Percentiles rank a stretch among this genome's conserved stretches.
These are phyloP conservation scores for Dendrobium chrysotoxum DNA, from an alignment of 106 monocot genomes.

Conservation along the genomic window DNA sequence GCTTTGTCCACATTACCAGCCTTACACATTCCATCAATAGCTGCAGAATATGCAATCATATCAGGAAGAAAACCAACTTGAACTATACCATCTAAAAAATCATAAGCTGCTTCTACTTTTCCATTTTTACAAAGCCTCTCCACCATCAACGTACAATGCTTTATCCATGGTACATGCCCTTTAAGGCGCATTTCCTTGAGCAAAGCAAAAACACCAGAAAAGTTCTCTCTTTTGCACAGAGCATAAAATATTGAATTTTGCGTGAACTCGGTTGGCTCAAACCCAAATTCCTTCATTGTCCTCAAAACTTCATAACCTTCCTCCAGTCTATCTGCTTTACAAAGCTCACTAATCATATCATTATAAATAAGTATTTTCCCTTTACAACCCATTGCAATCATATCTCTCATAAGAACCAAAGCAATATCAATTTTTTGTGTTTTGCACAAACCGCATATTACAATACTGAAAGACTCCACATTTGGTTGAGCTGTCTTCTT, in stretches of 20 bases:
- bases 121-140: constrained; percentile 47
- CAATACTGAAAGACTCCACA: constrained; percentile 56
- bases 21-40: constrained; percentile 59
- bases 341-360: constrained; percentile 55
- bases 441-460: constrained; percentile 58
- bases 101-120: constrained; percentile 43
- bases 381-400: constrained; percentile 42
- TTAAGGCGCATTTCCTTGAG: constrained; percentile 54
- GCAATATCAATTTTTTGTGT: constrained; percentile 51
- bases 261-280: constrained; percentile 66
- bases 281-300: constrained; percentile 45
- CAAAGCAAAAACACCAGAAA: constrained; percentile 30
- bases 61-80: constrained; percentile 71
- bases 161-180: constrained; percentile 79
- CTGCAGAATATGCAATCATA: constrained; percentile 64
- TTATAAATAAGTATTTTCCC: constrained; percentile 66
- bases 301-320: constrained; percentile 49
- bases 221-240: constrained; percentile 44
- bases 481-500: constrained; percentile 35
- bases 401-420: constrained; percentile 48
- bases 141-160: constrained; percentile 61
- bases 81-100: constrained; percentile 55
- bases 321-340: constrained; percentile 42
- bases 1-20: constrained; percentile 46
- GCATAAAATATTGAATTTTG: constrained; percentile 71